phyloP scores from a whole-genome alignment of 192 early-diverging fungal species.

The Chytriomyces hyalinus region DNA sequence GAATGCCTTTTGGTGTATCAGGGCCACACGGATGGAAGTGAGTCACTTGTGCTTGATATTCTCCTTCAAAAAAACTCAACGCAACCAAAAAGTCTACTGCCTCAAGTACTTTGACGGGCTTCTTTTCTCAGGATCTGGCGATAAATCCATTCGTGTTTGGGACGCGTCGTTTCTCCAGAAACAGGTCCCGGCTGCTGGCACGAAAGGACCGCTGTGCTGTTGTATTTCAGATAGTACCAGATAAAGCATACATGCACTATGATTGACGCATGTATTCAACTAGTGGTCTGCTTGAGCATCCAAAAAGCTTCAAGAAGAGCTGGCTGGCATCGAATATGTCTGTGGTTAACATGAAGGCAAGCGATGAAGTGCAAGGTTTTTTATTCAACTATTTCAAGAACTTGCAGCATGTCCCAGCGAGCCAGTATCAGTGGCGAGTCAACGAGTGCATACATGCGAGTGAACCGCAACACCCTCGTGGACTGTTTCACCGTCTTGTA shows the following conservation, averaged over 20 bases:
- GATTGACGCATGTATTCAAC: no score
- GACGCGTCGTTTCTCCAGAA: conserved; percentile 34
- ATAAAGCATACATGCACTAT: no score
- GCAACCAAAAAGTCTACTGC: conserved; percentile 49
- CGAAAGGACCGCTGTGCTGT: no score
- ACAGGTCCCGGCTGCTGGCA: neutral
- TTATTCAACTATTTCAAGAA: neutral
- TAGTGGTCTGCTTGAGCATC: no score
- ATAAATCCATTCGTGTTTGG: conserved; percentile 55
- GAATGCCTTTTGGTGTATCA: conserved; percentile 51
- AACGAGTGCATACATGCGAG: neutral
- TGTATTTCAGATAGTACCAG: no score
- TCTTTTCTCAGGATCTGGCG: conserved; percentile 56
- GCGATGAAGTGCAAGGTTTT: no score
- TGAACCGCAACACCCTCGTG: neutral
- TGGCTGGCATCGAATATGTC: no score
- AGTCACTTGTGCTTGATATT: neutral
- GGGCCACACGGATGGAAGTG: conserved; percentile 62
- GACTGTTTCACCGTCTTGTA: neutral
- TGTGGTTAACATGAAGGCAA: no score
- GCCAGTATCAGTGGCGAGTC: neutral
- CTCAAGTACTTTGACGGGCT: conserved; percentile 47
- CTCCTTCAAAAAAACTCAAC: neutral
- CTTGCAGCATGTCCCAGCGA: neutral
- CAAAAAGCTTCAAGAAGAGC: no score